Percentiles rank a stretch among this genome's conserved stretches.
Evolutionary conservation across 164 flowering plant species (phyloP).

Genomic region (Aristolochia californica): DNA sequence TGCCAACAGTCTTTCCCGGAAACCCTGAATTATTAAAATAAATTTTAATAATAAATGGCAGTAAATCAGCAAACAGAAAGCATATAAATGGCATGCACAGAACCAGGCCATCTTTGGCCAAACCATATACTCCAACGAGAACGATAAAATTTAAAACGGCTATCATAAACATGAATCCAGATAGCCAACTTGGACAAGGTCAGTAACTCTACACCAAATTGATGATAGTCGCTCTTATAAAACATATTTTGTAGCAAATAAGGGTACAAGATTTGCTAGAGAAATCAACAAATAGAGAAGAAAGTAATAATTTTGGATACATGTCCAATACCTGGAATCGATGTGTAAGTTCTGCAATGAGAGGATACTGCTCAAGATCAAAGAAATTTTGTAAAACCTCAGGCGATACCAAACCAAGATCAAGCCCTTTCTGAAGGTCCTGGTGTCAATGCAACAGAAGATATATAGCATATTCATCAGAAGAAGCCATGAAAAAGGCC

Average conservation of each 20-base stretch:
- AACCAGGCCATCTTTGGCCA: no score
- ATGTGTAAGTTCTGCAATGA: slow-evolving; percentile 69
- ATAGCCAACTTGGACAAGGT: no score
- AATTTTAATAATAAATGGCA: no score
- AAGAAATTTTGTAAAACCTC: slow-evolving; percentile 90
- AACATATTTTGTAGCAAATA: no score
- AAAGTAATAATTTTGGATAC: neutral
- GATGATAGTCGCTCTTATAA: no score
- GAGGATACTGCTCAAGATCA: slow-evolving; percentile 90
- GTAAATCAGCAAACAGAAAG: no score
- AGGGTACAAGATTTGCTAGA: neutral
- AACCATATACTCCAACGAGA: no score
- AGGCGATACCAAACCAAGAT: slow-evolving; percentile 92
- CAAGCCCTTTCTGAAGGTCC: slow-evolving; percentile 93
- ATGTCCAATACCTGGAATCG: slow-evolving; percentile 62
- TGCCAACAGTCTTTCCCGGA: slow-evolving; percentile 90
- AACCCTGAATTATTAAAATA: slow-evolving; percentile 50
- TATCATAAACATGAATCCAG: no score
- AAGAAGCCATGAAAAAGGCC: slow-evolving; percentile 1
- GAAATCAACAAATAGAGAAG: neutral
- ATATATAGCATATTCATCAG: slow-evolving; percentile 10
- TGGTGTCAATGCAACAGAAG: slow-evolving; percentile 14
- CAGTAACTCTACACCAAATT: no score
- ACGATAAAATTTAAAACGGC: no score
- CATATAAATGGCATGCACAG: no score